Conservation (phyloP, 352 stramenopile genomes). For the Globisporangium parvum region DNA sequence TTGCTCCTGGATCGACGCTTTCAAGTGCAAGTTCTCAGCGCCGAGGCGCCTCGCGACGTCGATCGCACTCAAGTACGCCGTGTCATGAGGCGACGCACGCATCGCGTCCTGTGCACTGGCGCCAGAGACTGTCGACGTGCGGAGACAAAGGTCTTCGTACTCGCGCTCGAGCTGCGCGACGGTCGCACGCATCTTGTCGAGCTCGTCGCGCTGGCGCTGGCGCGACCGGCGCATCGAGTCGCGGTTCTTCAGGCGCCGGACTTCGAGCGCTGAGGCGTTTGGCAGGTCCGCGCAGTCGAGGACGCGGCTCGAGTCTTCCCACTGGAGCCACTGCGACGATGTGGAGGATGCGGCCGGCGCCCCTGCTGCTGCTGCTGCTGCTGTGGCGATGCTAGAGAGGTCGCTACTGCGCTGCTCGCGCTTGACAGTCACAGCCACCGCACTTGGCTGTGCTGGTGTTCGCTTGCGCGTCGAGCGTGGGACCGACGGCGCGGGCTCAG, state of each 20-base stretch:
- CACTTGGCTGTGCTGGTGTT: too few species aligned
- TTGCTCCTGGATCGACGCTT: conserved; percentile 39
- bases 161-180: conserved; percentile 34
- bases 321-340: conserved; percentile 41
- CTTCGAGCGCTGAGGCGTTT: conserved; percentile 24
- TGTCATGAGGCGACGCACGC: conserved; percentile 11
- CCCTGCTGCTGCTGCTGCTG: background rate
- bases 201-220: conserved; percentile 38
- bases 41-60: conserved; percentile 31
- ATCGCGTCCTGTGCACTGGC: conserved; percentile 63
- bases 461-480: too few species aligned
- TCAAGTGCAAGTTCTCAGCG: conserved; percentile 45
- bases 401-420: too few species aligned
- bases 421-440: too few species aligned
- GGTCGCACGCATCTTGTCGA: conserved; percentile 32
- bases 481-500: too few species aligned
- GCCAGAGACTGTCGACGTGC: conserved; percentile 4
- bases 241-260: conserved; percentile 42
- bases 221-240: conserved; percentile 53
- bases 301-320: conserved; percentile 22
- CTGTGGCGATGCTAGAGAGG: too few species aligned
- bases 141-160: conserved; percentile 32
- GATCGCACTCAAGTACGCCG: conserved; percentile 18
- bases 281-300: conserved; percentile 28
- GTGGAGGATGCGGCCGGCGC: background rate